These are phyloP conservation scores for Lipomyces kockii DNA, from an alignment of 805 yeast species.

Conservation along the genomic window DNA sequence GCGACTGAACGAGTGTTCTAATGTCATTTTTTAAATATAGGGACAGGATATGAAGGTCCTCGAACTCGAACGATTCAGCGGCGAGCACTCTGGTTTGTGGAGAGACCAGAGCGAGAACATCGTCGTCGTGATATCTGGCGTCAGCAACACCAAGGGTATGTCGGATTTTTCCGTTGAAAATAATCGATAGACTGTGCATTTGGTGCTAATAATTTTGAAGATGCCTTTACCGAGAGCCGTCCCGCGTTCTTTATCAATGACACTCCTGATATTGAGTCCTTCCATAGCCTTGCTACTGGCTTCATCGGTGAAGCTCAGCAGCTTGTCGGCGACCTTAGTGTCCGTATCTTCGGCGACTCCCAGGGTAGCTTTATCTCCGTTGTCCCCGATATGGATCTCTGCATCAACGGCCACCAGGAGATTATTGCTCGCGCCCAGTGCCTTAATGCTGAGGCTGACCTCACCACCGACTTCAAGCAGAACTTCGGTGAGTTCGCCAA, in stretches of 20 bases:
- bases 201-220: slow-evolving; percentile 7
- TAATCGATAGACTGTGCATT: neutral
- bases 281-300: slow-evolving; percentile 33
- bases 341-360: slow-evolving; percentile 29
- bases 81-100: slow-evolving; percentile 37
- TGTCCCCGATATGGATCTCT: slow-evolving; percentile 37
- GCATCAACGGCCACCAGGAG: slow-evolving; percentile 34
- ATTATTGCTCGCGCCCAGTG: slow-evolving; percentile 35
- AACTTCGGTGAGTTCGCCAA: slow-evolving; percentile 30
- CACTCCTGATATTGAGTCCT: slow-evolving; percentile 36
- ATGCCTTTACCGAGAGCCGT: slow-evolving; percentile 31
- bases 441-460: slow-evolving; percentile 22
- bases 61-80: slow-evolving; percentile 36
- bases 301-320: slow-evolving; percentile 36
- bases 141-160: slow-evolving; percentile 33
- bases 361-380: slow-evolving; percentile 33
- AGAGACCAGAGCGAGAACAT: slow-evolving; percentile 35
- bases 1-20: neutral
- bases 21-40: slow-evolving; percentile 1
- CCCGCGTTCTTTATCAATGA: slow-evolving; percentile 36
- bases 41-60: slow-evolving; percentile 38
- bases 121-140: slow-evolving; percentile 35
- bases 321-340: slow-evolving; percentile 35
- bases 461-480: slow-evolving; percentile 25
- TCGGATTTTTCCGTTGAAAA: neutral